Conservation (phyloP, 257 asterid species). For the Scutellaria barbata region DNA sequence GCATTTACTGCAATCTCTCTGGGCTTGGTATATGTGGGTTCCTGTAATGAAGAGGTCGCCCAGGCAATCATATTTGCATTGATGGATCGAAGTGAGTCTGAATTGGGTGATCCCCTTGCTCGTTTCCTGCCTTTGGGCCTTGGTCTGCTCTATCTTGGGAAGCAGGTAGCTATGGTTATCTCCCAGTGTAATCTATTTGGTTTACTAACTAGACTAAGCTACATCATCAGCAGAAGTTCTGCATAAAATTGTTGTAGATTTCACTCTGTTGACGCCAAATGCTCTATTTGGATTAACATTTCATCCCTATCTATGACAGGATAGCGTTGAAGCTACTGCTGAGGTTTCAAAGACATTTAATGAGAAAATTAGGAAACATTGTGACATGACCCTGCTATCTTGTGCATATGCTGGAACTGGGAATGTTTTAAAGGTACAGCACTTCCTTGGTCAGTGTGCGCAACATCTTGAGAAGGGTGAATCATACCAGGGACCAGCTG, state of each 20-base stretch:
- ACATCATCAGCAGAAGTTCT: conserved; percentile 10
- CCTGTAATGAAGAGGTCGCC: conserved; percentile 92
- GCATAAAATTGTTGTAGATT: conserved; percentile 24
- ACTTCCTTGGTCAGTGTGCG: conserved; percentile 90
- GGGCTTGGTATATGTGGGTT: conserved; percentile 88
- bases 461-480: conserved; percentile 91
- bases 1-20: conserved; percentile 89
- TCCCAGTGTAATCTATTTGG: not conserved
- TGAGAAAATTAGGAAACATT: conserved; percentile 78
- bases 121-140: conserved; percentile 92
- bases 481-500: conserved; percentile 89
- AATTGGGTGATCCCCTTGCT: conserved; percentile 81
- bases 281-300: conserved; percentile 27
- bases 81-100: conserved; percentile 90
- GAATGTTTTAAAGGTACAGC: conserved; percentile 96
- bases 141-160: conserved; percentile 93
- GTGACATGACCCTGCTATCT: conserved; percentile 87
- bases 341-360: conserved; percentile 87
- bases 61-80: conserved; percentile 83
- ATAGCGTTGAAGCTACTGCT: conserved; percentile 85
- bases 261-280: conserved; percentile 7
- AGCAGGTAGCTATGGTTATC: conserved; percentile 66
- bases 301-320: conserved; percentile 51
- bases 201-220: conserved; percentile 3
- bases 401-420: conserved; percentile 99